Conservation (phyloP, 257 asterid genomes). For the Rehmannia glutinosa region DNA sequence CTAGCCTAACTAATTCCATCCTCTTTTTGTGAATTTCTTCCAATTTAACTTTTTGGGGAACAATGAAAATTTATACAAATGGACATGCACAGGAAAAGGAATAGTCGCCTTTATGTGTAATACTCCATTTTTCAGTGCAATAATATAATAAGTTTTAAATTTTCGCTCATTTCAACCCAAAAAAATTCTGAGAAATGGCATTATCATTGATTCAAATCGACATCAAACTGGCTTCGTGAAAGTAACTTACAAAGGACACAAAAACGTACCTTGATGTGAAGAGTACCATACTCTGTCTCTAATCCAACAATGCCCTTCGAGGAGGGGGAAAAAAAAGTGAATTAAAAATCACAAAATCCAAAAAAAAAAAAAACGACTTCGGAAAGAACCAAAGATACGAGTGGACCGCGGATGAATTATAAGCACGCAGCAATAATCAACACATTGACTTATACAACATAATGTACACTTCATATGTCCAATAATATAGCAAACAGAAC, state of each 20-base stretch:
- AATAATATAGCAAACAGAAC: background rate
- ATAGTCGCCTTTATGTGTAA: background rate
- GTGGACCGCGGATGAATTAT: background rate
- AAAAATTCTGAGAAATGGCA: background rate
- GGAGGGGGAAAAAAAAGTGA: constrained; percentile 1
- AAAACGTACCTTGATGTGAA: constrained; percentile 76
- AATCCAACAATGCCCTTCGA: constrained; percentile 80
- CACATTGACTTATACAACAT: too few relatives aligned
- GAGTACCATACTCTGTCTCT: constrained; percentile 78
- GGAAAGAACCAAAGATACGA: background rate
- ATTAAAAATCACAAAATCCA: constrained; percentile 5
- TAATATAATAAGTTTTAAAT: background rate
- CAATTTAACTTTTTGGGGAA: background rate
- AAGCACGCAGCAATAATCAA: too few relatives aligned
- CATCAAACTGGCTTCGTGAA: background rate
- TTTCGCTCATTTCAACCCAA: background rate
- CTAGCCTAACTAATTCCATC: background rate
- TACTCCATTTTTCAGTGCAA: background rate
- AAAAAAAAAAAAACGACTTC: background rate
- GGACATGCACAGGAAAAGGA: too few relatives aligned
- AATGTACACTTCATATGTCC: background rate
- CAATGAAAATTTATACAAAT: too few relatives aligned
- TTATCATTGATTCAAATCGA: too few relatives aligned
- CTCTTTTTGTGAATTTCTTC: background rate
- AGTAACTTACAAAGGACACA: background rate